Evolutionary conservation across 1,284 basidiomycete species (phyloP).

Genomic region (Ganoderma lucidum): DNA sequence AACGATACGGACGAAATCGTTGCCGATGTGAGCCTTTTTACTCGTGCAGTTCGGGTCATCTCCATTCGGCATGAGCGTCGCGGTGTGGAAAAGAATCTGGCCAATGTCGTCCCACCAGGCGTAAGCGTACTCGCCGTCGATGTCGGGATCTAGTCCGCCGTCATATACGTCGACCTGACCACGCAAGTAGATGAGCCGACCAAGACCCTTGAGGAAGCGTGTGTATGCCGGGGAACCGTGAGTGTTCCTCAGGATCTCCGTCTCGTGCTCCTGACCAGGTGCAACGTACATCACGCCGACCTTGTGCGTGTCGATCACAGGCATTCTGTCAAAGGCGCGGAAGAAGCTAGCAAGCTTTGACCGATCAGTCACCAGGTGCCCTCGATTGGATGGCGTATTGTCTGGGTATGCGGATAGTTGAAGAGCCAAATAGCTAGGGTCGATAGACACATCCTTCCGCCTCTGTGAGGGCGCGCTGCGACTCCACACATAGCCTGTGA

Average conservation of each 20-base stretch:
- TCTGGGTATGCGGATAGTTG: slow-evolving; percentile 88
- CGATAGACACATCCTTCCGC: slow-evolving; percentile 84
- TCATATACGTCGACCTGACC: slow-evolving; percentile 95
- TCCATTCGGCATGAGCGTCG: slow-evolving; percentile 96
- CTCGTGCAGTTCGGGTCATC: slow-evolving; percentile 73
- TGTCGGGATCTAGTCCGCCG: slow-evolving; percentile 89
- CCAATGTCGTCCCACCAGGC: slow-evolving; percentile 99
- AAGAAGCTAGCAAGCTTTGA: slow-evolving; percentile 63
- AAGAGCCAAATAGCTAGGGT: slow-evolving; percentile 89
- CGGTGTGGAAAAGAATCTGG: slow-evolving; percentile 95
- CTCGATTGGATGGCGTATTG: slow-evolving; percentile 43
- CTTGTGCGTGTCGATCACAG: slow-evolving; percentile 98
- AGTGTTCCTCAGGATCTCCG: slow-evolving; percentile 89
- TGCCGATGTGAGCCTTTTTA: slow-evolving; percentile 95
- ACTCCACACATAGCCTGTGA: slow-evolving; percentile 87
- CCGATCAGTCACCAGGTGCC: slow-evolving; percentile 65
- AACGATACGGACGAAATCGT: slow-evolving; percentile 94
- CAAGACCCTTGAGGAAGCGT: slow-evolving; percentile 90
- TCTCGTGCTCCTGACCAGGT: slow-evolving; percentile 87
- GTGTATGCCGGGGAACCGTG: slow-evolving; percentile 96
- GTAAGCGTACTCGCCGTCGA: slow-evolving; percentile 95
- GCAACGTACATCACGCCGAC: slow-evolving; percentile 97
- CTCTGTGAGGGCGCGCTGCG: slow-evolving; percentile 86
- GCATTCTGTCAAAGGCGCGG: slow-evolving; percentile 83
- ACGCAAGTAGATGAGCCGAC: slow-evolving; percentile 89